A percentile compares a stretch with the other conserved stretches of the same genome.
These are phyloP conservation scores for Pulveroboletus sp. DNA, from an alignment of 768 basidiomycete genomes.

Conservation along the genomic window DNA sequence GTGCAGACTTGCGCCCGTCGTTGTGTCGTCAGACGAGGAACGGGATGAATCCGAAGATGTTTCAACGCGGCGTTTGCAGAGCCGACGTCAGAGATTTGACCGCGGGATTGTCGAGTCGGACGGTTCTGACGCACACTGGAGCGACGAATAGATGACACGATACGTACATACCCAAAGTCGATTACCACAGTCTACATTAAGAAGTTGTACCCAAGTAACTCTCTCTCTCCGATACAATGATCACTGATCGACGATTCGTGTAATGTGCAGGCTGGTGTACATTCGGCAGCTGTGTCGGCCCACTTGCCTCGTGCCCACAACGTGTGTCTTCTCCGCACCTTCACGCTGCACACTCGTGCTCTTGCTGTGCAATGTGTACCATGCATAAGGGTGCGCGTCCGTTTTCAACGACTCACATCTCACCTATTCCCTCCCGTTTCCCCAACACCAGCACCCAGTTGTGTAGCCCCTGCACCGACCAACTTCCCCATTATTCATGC, in stretches of 20 bases:
- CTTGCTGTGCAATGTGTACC: constrained; percentile 24
- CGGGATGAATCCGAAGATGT: neutral
- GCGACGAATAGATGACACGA: constrained; percentile 2
- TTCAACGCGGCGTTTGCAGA: neutral
- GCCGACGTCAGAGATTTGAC: neutral
- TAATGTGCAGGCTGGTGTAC: too few species aligned
- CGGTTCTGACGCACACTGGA: constrained; percentile 13
- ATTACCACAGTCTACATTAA: neutral
- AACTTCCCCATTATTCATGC: constrained; percentile 19
- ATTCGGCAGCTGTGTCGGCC: neutral
- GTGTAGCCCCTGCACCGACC: constrained; percentile 10
- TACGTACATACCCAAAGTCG: neutral
- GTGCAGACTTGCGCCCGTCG: neutral
- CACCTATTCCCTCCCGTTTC: constrained; percentile 2
- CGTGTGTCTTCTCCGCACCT: constrained; percentile 22
- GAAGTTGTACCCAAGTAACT: too few species aligned
- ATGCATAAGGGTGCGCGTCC: constrained; percentile 26
- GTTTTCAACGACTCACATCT: constrained; percentile 17
- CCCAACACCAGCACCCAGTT: constrained; percentile 2
- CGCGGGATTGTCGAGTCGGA: constrained; percentile 20
- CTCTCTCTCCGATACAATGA: too few species aligned
- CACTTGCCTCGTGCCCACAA: constrained; percentile 23
- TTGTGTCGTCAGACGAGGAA: constrained; percentile 22
- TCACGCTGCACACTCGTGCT: constrained; percentile 33
- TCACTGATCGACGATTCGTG: neutral